Conservation (phyloP, 345 rosid genomes). For the Clausena lansium region DNA sequence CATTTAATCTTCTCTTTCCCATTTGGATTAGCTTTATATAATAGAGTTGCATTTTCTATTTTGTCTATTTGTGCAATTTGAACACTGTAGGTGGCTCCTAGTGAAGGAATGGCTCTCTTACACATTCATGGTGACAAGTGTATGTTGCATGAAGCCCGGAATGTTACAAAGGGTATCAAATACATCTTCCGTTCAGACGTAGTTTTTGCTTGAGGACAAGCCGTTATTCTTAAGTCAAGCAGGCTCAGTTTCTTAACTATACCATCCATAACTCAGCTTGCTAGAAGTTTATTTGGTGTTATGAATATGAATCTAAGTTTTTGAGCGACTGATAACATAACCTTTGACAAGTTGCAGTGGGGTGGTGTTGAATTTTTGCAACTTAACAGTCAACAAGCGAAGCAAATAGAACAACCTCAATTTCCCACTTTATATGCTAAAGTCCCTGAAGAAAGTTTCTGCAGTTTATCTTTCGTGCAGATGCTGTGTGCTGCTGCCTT, state of each 20-base stretch:
- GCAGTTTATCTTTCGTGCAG: not conserved
- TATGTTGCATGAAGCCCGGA: conserved; percentile 87
- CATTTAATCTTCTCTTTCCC: not conserved
- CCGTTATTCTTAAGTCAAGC: not conserved
- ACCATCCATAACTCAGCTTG: not conserved
- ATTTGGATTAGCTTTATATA: not conserved
- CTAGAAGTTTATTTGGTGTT: not conserved
- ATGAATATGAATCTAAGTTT: not conserved
- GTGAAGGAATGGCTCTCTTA: conserved; percentile 89
- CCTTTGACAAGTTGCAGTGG: not conserved
- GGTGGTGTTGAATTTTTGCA: not conserved
- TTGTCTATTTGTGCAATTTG: not conserved
- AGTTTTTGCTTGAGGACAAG: conserved; percentile 63
- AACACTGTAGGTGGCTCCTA: conserved; percentile 68
- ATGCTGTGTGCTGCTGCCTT: not conserved
- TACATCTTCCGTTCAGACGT: conserved; percentile 92
- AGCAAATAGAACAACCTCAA: not conserved
- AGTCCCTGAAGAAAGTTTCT: not conserved
- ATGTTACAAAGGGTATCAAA: conserved; percentile 74
- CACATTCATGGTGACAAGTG: conserved; percentile 93
- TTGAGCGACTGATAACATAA: not conserved
- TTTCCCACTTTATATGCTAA: not conserved
- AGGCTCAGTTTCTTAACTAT: conserved; percentile 10
- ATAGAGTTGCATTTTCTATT: not conserved
- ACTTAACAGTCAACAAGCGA: not conserved